Evolutionary conservation across 1,139 yeast genomes (phyloP).

Genomic region (Diutina mesorugosa): DNA sequence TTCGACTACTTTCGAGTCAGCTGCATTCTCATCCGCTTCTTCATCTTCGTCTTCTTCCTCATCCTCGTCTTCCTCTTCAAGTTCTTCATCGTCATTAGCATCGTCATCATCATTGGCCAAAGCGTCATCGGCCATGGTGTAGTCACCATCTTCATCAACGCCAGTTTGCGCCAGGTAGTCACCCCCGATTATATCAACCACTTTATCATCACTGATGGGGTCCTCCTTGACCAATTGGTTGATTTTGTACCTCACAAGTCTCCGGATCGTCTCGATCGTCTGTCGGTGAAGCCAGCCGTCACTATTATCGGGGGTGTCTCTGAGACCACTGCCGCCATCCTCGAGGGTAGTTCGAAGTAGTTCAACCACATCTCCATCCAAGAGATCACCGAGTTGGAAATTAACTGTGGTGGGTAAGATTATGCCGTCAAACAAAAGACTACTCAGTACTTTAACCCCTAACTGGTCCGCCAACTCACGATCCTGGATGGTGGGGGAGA

Average conservation of each 20-base stretch:
- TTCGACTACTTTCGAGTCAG: not conserved
- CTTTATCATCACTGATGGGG: slow-evolving; percentile 23
- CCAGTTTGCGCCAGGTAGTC: slow-evolving; percentile 21
- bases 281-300: slow-evolving; percentile 72
- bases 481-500: not conserved
- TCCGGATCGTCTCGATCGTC: slow-evolving; percentile 51
- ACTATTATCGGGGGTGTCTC: slow-evolving; percentile 26
- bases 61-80: slow-evolving; percentile 9
- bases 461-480: slow-evolving; percentile 5
- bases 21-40: slow-evolving; percentile 9
- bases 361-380: slow-evolving; percentile 46
- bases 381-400: slow-evolving; percentile 73
- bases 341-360: not conserved
- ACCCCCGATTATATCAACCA: slow-evolving; percentile 29
- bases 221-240: slow-evolving; percentile 37
- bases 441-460: slow-evolving; percentile 24
- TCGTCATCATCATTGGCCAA: slow-evolving; percentile 11
- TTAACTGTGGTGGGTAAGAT: slow-evolving; percentile 56
- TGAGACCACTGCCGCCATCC: slow-evolving; percentile 32
- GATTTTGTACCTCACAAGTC: slow-evolving; percentile 62
- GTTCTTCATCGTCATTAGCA: slow-evolving; percentile 4
- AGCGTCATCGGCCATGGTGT: slow-evolving; percentile 5
- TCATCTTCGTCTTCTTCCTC: slow-evolving; percentile 12
- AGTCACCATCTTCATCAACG: slow-evolving; percentile 11
- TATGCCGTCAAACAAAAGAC: slow-evolving; percentile 62